Conservation (phyloP, 2,329 filamentous ascomycete species). For the Cordyceps cateniannulata region DNA sequence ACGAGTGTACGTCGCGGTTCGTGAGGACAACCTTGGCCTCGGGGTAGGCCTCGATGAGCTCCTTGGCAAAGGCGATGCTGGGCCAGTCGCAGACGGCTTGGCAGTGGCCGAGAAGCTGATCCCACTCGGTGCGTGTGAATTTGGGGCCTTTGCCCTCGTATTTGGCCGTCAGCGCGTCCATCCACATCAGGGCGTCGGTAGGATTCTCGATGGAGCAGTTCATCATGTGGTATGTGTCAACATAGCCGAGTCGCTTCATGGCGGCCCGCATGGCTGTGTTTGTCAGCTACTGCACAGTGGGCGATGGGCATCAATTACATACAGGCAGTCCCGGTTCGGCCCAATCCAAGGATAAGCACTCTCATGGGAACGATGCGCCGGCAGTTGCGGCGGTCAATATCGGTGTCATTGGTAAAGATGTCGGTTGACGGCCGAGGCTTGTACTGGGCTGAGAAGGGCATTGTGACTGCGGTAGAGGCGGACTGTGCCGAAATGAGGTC, state of each 20-base stretch:
- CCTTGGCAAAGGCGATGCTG: constrained; percentile 59
- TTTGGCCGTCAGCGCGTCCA: constrained; percentile 56
- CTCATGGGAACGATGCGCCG: constrained; percentile 64
- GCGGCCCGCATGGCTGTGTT: constrained; percentile 54
- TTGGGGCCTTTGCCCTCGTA: constrained; percentile 28
- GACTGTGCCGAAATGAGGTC: not conserved
- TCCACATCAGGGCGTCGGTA: constrained; percentile 60
- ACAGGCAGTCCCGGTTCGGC: constrained; percentile 66
- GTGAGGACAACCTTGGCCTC: constrained; percentile 67
- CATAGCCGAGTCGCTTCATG: constrained; percentile 59
- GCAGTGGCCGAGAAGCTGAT: constrained; percentile 59
- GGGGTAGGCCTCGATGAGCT: constrained; percentile 65
- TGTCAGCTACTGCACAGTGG: not conserved
- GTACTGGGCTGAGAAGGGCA: constrained; percentile 25
- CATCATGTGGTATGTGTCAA: constrained; percentile 70
- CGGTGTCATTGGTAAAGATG: constrained; percentile 58
- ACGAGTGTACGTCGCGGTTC: constrained; percentile 59
- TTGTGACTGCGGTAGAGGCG: constrained; percentile 10
- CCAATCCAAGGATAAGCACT: constrained; percentile 62
- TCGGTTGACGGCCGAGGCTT: constrained; percentile 42
- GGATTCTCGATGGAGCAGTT: constrained; percentile 57
- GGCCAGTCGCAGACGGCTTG: constrained; percentile 66
- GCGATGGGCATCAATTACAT: constrained; percentile 24
- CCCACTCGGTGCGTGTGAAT: constrained; percentile 62
- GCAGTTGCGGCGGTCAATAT: constrained; percentile 61